Base-by-base conservation (phyloP, 371 early-diverging fungal genomes). In the Mucor circinelloides region DNA sequence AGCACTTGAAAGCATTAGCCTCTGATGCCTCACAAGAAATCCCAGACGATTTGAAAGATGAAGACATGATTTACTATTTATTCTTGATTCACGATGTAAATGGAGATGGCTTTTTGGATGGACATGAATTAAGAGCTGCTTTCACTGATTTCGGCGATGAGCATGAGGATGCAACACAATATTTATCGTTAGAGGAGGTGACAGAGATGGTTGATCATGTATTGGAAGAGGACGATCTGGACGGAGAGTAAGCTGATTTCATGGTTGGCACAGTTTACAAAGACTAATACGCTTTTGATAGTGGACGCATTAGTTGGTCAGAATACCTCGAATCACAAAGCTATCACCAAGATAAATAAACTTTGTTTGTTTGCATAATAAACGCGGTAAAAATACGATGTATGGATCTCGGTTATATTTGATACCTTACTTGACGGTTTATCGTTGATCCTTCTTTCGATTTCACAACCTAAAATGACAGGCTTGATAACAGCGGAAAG, bases 271-370 rank as follows among this genome's bases (percentile, higher is more conserved):
- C 7, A 7, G 1, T 44, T 2, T 44, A 44, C 19, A 44, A 7
- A 19, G 4, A 38, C 44, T 44, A 17, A 44, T 44, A 19, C 6
- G 19, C 17, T 44, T 6, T 31, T 34, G 17, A 27, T 60, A 89
- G 91, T 79, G 93, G 93, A 13, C 78, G 78, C 73, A 88, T 93
- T 38, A 85, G 85, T 28, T 90, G 89, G 89, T 88, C 87, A 36
- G 93, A 92, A 71, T 92, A 91, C 67, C 70, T 90, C 66, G 85
- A 84, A 66, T 84, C 85, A 44, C 89, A 90, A 73, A 64, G 80
- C 31, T 90, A 89, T 64, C 91, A 90, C 19, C 44, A 44, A 44
- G 44, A 44, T 58, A 82, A 75, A 56, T 50, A 61, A 56, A 67
- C 13, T 52, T 13, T 52, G 15, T 52, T 44, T 44, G 44, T 19